Base-by-base conservation (phyloP, 768 basidiomycete genomes). In the Collybia sordida region DNA sequence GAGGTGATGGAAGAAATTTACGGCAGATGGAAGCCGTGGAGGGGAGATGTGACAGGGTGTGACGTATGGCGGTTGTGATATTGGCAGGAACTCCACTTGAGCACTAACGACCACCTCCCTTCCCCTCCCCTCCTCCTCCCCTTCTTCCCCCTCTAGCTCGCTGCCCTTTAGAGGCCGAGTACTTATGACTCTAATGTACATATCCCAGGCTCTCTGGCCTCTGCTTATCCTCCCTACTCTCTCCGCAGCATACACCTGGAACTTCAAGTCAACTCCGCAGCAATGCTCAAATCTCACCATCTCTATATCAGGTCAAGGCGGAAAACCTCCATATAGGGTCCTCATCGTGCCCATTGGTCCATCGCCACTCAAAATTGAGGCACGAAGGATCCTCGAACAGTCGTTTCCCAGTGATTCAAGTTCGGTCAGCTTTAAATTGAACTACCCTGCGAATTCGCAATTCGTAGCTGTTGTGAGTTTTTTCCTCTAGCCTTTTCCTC, bases 401-500 rank as follows among this genome's bases (percentile, higher is more conserved):
- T 63, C 75, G 4, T 90, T 90, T 59, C 51, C 68, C 17, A 75
- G 65, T 22, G 58, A 64, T 21, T 61, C 65, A 5, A 70, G 62
- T 2, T 68, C 72, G 19, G 57, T 80, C 23, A 72, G 64, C 31
- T 85, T 90, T 63, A 66, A 78, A 60, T 74, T 90, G 45, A 77
- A 74, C 23, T 91, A 78, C 61, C 89, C 89, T 0, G 72, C 67
- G 42, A 74, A 81, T 60, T 86, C 87, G 3, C 83, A 88, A 59
- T 84, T 92, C 47, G 86, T 91, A 21, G 82, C 85, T 4, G 84
- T 90, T 59, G 88, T 89, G 59, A 69, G 86, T 81, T 5, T n/a
- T 42, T 25, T 49, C 25, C 17, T 49, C 41, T 42, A 49, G 27
- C 17, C 24, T 23, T 48, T 49, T 45, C 27, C 37, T 57, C 27